Evolutionary conservation across 208 protist species (phyloP).

Genomic region (Acanthamoeba royreba): DNA sequence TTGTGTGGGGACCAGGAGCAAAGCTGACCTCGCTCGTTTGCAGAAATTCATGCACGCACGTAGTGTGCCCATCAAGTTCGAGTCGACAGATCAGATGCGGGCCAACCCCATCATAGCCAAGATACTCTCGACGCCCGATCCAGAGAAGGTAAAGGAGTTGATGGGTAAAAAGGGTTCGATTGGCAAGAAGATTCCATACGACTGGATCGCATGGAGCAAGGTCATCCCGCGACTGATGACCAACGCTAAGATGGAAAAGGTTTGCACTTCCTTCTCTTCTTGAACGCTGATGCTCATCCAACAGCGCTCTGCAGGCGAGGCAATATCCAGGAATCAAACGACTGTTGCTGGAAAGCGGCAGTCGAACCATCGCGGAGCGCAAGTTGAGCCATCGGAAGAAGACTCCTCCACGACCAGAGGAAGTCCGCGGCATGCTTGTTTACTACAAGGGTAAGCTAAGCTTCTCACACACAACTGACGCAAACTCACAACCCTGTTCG

Average conservation of each 20-base stretch:
- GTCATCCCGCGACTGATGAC: background rate
- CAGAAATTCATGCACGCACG: conserved; percentile 29
- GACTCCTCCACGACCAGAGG: background rate
- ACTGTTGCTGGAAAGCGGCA: conserved; percentile 21
- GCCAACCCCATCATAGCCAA: conserved; percentile 14
- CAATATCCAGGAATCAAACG: background rate
- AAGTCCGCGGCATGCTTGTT: conserved; percentile 26
- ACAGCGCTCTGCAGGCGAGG: background rate
- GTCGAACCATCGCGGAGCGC: background rate
- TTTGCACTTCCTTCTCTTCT: background rate
- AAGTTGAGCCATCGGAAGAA: conserved; percentile 46
- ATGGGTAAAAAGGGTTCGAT: conserved; percentile 41
- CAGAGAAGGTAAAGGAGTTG: conserved; percentile 22
- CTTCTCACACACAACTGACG: background rate
- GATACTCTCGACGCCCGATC: background rate
- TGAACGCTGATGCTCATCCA: background rate
- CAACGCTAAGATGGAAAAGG: background rate
- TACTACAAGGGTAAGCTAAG: background rate
- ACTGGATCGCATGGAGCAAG: background rate
- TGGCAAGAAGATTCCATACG: conserved; percentile 28
- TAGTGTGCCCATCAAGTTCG: conserved; percentile 5
- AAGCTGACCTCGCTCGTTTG: background rate
- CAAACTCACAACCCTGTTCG: background rate
- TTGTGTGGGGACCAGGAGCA: background rate
- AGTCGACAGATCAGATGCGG: background rate